A percentile compares a stretch with the other conserved stretches of the same genome.
These are phyloP conservation scores for Colletotrichum orbiculare DNA, from an alignment of 2,329 filamentous ascomycete species.

Conservation along the genomic window DNA sequence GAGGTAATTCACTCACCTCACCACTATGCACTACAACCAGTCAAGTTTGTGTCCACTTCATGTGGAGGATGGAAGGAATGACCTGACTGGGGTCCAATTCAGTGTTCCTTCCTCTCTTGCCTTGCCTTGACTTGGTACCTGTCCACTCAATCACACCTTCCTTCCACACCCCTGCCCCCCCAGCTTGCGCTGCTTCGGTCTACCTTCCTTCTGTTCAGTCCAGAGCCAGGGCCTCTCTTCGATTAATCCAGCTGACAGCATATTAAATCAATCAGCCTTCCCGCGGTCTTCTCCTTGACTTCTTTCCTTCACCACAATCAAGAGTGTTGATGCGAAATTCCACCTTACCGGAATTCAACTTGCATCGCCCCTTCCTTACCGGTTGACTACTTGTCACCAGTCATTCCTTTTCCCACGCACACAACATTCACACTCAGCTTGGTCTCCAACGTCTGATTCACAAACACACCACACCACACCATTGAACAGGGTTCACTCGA, in stretches of 20 bases:
- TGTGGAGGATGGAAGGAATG: background rate
- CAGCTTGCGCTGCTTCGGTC: constrained; percentile 5
- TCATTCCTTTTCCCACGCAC: constrained; percentile 33
- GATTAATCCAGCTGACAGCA: background rate
- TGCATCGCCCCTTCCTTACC: constrained; percentile 33
- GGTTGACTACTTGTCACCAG: constrained; percentile 35
- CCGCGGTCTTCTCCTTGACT: background rate
- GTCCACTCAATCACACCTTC: background rate
- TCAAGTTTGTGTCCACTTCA: no score
- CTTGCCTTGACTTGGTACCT: no score
- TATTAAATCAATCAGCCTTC: constrained; percentile 27
- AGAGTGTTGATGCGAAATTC: constrained; percentile 20
- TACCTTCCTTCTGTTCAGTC: background rate
- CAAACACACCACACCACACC: constrained; percentile 22
- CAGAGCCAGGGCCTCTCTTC: background rate
- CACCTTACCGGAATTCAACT: constrained; percentile 24
- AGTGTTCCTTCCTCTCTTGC: constrained; percentile 3
- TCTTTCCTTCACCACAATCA: constrained; percentile 4
- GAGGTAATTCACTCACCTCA: no score
- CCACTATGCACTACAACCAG: no score
- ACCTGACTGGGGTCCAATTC: background rate
- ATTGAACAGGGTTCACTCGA: constrained; percentile 32
- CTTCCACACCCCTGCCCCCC: constrained; percentile 28
- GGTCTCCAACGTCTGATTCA: constrained; percentile 23
- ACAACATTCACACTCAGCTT: constrained; percentile 3